These are phyloP conservation scores for Russula foetens DNA, from an alignment of 768 basidiomycete genomes.

Conservation along the genomic window DNA sequence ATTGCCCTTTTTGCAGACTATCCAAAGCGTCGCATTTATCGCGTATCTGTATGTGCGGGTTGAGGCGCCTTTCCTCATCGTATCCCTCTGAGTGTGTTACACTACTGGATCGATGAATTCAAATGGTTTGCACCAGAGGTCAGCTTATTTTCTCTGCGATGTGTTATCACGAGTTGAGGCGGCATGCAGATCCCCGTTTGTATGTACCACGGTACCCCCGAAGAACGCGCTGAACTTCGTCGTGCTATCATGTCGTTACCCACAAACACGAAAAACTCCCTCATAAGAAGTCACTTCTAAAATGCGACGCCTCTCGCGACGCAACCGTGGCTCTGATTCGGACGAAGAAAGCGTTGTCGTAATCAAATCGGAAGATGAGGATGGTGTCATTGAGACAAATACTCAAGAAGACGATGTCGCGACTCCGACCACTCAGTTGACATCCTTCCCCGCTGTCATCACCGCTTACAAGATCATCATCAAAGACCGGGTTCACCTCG, in stretches of 20 bases:
- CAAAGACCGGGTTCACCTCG: conserved; percentile 60
- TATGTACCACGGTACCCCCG: conserved; percentile 83
- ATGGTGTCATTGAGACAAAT: not conserved
- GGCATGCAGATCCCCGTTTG: conserved; percentile 64
- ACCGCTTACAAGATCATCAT: conserved; percentile 95
- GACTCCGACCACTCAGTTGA: conserved; percentile 27
- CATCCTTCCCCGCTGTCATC: conserved; percentile 67
- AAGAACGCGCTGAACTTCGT: conserved; percentile 74
- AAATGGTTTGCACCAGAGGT: conserved; percentile 74
- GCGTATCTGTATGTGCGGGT: conserved; percentile 79
- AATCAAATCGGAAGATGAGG: not conserved
- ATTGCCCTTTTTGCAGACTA: conserved; percentile 46
- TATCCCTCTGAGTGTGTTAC: conserved; percentile 87
- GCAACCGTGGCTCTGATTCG: not conserved
- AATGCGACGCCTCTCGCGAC: not conserved
- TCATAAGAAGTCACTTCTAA: not conserved
- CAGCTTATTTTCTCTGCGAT: conserved; percentile 23
- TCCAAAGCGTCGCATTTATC: conserved; percentile 92
- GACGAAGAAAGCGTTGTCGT: conserved; percentile 7
- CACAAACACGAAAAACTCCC: not conserved
- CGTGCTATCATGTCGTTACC: conserved; percentile 3
- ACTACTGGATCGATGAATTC: conserved; percentile 89
- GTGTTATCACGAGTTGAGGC: not conserved
- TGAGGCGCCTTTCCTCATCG: conserved; percentile 72
- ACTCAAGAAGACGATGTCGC: conserved; percentile 15